Evolutionary conservation across 1,139 yeast genomes (phyloP).

Genomic region (Yamadazyma epiphylla): DNA sequence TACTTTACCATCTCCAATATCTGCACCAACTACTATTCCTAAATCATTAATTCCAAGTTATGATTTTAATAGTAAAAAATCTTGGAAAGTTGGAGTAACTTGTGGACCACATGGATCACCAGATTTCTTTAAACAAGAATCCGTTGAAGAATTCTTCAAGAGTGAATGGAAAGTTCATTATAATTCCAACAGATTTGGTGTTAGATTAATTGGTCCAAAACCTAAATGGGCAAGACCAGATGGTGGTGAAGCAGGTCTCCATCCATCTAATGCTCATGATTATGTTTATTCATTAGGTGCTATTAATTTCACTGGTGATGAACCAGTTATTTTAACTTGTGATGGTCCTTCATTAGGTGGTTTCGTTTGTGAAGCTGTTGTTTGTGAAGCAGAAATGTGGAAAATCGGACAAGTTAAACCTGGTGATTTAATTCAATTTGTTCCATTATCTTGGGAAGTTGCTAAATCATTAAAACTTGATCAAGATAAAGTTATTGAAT

Average conservation of each 20-base stretch:
- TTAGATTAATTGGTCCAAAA: conserved; percentile 90
- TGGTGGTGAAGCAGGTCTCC: conserved; percentile 98
- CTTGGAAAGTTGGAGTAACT: conserved; percentile 89
- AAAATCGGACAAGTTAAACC: conserved; percentile 97
- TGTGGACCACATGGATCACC: conserved; percentile 98
- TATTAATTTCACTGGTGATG: conserved; percentile 96
- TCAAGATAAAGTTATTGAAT: conserved; percentile 54
- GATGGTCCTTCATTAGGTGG: conserved; percentile 99
- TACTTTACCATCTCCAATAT: conserved; percentile 66
- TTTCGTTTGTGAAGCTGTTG: conserved; percentile 94
- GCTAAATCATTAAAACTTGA: conserved; percentile 61
- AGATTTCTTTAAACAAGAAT: conserved; percentile 80
- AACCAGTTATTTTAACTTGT: conserved; percentile 92
- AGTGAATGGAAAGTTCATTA: conserved; percentile 92
- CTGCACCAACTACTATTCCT: conserved; percentile 60
- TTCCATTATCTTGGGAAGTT: conserved; percentile 65
- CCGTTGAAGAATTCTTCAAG: conserved; percentile 68
- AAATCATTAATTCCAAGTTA: conserved; percentile 56
- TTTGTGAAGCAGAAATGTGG: conserved; percentile 96
- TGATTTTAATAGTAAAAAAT: conserved; percentile 33
- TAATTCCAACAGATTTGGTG: conserved; percentile 95
- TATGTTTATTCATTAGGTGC: conserved; percentile 96
- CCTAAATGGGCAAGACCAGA: conserved; percentile 96
- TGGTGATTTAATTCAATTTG: conserved; percentile 79
- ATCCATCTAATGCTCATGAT: conserved; percentile 97